Evolutionary conservation across 257 asterid species (phyloP).

Genomic region (Penstemon eatonii): DNA sequence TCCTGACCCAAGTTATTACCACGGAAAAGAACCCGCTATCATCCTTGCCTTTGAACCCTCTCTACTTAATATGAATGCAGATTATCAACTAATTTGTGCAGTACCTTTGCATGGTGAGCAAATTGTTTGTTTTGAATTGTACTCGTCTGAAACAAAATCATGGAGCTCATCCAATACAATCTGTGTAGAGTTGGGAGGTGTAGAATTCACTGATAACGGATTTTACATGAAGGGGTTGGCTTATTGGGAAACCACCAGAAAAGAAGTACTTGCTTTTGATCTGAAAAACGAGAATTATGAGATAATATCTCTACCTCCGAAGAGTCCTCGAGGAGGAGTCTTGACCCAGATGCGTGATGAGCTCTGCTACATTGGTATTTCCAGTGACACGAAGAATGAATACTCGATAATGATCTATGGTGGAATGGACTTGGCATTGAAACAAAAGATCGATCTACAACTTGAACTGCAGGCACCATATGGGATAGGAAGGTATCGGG

Average conservation of each 20-base stretch:
- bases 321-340: constrained; percentile 27
- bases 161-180: constrained; percentile 32
- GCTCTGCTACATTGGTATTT: constrained; percentile 38
- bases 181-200: constrained; percentile 26
- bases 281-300: constrained; percentile 28
- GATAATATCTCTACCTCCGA: constrained; percentile 29
- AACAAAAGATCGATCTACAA: constrained; percentile 3
- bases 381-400: not conserved
- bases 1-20: constrained; percentile 34
- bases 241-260: constrained; percentile 39
- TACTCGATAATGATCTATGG: constrained; percentile 33
- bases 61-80: constrained; percentile 29
- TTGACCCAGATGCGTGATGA: constrained; percentile 41
- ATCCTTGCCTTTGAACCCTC: constrained; percentile 51
- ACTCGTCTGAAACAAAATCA: constrained; percentile 34
- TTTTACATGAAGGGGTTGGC: constrained; percentile 46
- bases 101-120: constrained; percentile 24
- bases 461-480: constrained; percentile 12
- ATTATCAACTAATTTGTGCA: constrained; percentile 39
- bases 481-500: constrained; percentile 8
- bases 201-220: constrained; percentile 19
- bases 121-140: constrained; percentile 37
- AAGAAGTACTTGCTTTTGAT: constrained; percentile 41
- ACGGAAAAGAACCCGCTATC: constrained; percentile 32
- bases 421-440: constrained; percentile 39